Base-by-base conservation (phyloP, 257 asterid species). In the Nicotiana attenuata region DNA sequence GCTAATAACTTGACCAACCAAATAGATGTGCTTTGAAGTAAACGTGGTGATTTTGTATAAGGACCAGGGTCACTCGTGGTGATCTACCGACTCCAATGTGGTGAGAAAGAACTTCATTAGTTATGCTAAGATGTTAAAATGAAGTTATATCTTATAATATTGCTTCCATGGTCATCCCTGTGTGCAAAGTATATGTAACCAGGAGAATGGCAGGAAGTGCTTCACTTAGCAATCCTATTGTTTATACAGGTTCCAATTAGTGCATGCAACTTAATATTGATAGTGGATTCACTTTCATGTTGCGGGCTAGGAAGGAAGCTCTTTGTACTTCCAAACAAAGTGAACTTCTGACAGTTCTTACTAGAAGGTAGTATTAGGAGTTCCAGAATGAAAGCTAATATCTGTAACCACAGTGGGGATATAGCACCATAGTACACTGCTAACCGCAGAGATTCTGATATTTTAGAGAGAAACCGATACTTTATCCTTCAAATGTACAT, bases 21-120 rank as follows among this genome's bases (percentile, higher is more conserved):
- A 82, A 82, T 65, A 38, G 91, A 87, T 84, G 84, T 80, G 31
- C 77, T 85, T 67, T 80, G 89, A 85, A 85, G 83, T 86, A 86
- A 85, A 85, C 86, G 88, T 78, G 88, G 90, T 87, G 52, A 82
- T 82, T 81, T 59, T 28, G 26, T 68, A 33, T 41, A 22, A 17
- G 66, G 61, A 60, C 65, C 28, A 38, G 16, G 11, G 5, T 10
- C 56, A 50, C 7, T 50, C 5, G 17, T 10, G 56, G 14, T 50
- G 56, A 50, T 50, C 15, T 38, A 50, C 16, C 16, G 56, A 50
- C 5, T 50, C 56, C 17, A 59, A 59, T 59, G 63, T 7, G 22
- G 65, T 6, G 29, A 60, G 28, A 26, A 73, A 24, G 6, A 47
- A 24, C 61, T 15, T 47, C 79, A 24, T 73, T 47, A 15, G 2